Base-by-base conservation (phyloP, 495 filamentous ascomycete genomes). In the Hamigera avellanea region DNA sequence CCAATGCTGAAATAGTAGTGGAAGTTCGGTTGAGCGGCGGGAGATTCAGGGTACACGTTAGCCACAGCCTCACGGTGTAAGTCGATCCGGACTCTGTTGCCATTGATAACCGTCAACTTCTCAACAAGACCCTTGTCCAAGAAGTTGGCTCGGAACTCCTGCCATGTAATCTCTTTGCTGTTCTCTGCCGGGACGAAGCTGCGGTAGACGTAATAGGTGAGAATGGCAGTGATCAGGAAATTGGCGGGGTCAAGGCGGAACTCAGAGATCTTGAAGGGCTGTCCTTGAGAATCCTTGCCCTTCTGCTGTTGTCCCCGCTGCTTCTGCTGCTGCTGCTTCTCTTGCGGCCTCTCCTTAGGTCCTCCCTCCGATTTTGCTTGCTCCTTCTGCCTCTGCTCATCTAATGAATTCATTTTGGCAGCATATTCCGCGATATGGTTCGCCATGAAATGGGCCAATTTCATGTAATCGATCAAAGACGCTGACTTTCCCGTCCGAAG, bases 1-100 rank as follows among this genome's bases (percentile, higher is more conserved):
- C 91, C 91, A 49, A 98, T 94, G 40, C 75, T 87, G 70, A 96
- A 98, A 59, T 86, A 91, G 58, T 95, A 95, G 59, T 75, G 69
- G 61, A 88, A 83, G 34, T 75, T 72, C 13, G 72, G 67, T 31
- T 80, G 75, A 9, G 66, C 69, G 18, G 79, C 83, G 12, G 75
- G 72, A 8, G 85, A 85, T 21, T 93, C 91, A 18, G 91, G 84
- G 45, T 94, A 89, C 54, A 83, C 73, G 27, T 73, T 58, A 19
- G 73, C 68, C 2, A 82, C 72, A 35, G 86, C 86, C 38, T 94
- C 86, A 27, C 78, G 78, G 55, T 93, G 75, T 36, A 96, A 72
- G 39, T 91, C 77, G 34, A 95, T 86, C 28, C 78, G 74, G 30
- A 95, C 91, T 17, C 70, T 66, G 41, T 73, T 75, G 36, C 69